phyloP scores from a whole-genome alignment of 2,329 filamentous ascomycete genomes.

The Verticillium dahliae region DNA sequence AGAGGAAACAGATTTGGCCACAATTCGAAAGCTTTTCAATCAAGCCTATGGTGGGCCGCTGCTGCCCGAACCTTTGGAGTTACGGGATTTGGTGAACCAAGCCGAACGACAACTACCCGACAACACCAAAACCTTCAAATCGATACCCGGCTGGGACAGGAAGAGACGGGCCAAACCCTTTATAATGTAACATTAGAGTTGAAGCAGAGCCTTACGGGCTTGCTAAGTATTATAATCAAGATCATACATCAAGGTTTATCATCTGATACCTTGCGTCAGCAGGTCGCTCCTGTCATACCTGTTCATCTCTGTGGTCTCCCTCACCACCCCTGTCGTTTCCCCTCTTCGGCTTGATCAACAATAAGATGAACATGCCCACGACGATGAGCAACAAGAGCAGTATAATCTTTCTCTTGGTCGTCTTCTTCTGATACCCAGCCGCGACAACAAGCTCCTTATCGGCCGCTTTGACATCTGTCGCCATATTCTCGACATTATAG shows the following conservation, averaged over 20 bases:
- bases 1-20: not conserved
- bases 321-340: slow-evolving; percentile 16
- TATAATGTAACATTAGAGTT: not conserved
- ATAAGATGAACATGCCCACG: slow-evolving; percentile 76
- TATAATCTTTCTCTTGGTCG: slow-evolving; percentile 88
- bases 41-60: not conserved
- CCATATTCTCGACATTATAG: slow-evolving; percentile 96
- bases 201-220: not conserved
- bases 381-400: slow-evolving; percentile 81
- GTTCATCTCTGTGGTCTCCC: slow-evolving; percentile 1
- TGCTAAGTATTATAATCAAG: slow-evolving; percentile 11
- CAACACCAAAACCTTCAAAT: not conserved
- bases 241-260: slow-evolving; percentile 13
- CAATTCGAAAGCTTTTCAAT: not conserved
- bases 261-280: slow-evolving; percentile 12
- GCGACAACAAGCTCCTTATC: slow-evolving; percentile 88
- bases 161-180: not conserved
- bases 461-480: slow-evolving; percentile 84
- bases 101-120: not conserved
- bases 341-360: slow-evolving; percentile 72
- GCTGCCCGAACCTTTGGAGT: not conserved
- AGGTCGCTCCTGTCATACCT: slow-evolving; percentile 16
- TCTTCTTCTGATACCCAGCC: slow-evolving; percentile 80
- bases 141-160: not conserved
- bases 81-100: not conserved